phyloP scores from a whole-genome alignment of 2,329 filamentous ascomycete genomes.

The Monosporascus sp. region DNA sequence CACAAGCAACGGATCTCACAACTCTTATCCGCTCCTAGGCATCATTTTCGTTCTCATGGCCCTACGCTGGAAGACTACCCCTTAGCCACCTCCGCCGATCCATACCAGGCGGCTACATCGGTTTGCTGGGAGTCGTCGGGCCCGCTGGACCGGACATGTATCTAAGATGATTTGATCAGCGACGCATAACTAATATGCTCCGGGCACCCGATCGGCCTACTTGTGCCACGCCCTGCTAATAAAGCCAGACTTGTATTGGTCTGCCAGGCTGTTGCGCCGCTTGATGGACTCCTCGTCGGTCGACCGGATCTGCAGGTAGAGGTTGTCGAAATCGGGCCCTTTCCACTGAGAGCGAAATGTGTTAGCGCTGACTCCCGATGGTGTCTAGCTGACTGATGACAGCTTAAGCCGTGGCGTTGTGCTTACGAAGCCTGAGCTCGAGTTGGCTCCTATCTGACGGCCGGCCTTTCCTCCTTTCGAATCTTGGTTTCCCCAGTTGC shows the following conservation, averaged over 20 bases:
- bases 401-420: no score
- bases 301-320: conserved; percentile 7
- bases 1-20: no score
- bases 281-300: conserved; percentile 3
- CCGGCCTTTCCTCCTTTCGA: conserved; percentile 6
- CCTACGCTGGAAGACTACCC: not conserved
- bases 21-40: no score
- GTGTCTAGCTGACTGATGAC: not conserved
- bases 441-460: conserved; percentile 2
- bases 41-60: no score
- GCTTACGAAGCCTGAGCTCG: conserved; percentile 4
- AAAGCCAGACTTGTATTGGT: conserved; percentile 6
- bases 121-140: not conserved
- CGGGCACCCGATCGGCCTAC: not conserved
- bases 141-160: not conserved
- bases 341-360: conserved; percentile 1
- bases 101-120: not conserved
- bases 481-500: conserved; percentile 2
- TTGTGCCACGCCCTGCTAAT: conserved; percentile 6
- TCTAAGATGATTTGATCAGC: not conserved
- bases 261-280: conserved; percentile 7
- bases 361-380: not conserved
- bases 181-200: not conserved
- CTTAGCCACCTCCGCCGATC: not conserved
- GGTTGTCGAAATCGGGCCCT: conserved; percentile 6